Evolutionary conservation across 208 protist species (phyloP), one percentile per base, ranked within the genome.

Genomic region (Wallacemonas rigidus): DNA sequence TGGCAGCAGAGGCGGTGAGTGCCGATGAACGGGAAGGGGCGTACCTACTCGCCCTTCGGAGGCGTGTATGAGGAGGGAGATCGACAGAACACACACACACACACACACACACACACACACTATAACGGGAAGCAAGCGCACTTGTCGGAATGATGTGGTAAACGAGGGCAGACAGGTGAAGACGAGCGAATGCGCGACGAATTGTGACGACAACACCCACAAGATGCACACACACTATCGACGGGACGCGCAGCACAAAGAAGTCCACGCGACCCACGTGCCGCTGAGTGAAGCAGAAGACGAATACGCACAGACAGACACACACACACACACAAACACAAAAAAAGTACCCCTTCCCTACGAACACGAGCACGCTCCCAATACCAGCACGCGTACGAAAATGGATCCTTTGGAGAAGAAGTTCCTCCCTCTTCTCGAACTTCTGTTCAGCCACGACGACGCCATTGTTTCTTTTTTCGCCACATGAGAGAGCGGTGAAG

Each of bases 1-100:
- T 6, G 8, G 8, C 6, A 12, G 12, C 45, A 12, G 45, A 50
- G 8, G 12, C 45, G 0, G 45, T 50, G 45, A 50, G 45, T 6
- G 45, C 45, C 6, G 45, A 50, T 6, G 45, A 50, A 12, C 6
- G 12, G 45, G 45, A 6, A 12, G 45, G 70, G 9, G 65, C 63
- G 36, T 85, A 76, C 57, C 53, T 85, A 39, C 36, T 85, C 3
- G 67, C 71, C 2, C 44, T 85, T 15, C 74, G 80, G 43, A 60
- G 74, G 41, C 62, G 79, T 0, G 71, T n/a, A 5, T 56, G 51
- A 56, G 14, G 9, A 56, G 14, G 8, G 12, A 50, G 8, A 8
- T 43, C 56, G 43, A 62, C 56, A 58, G 39, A 9, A 50, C 6
- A n/a, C 58, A 65, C 26, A 5, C 41, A 47, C 36, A 48, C 41